Evolutionary conservation across 108 stramenopile genomes (phyloP).

Genomic region (Chaetoceros tenuissimus): DNA sequence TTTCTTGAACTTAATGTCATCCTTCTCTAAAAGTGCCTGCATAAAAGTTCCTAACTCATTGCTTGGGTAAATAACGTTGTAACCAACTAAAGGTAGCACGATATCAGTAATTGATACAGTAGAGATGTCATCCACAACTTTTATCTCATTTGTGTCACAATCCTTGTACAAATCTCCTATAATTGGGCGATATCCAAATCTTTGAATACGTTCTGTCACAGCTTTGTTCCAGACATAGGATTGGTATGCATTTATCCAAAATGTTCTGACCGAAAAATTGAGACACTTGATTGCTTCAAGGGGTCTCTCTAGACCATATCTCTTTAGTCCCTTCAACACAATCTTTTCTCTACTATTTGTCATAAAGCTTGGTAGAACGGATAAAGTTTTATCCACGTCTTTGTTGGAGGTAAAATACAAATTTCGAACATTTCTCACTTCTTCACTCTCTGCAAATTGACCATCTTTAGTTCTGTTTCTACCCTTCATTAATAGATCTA

Average conservation of each 20-base stretch:
- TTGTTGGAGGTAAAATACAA: conserved; percentile 46
- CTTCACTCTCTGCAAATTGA: conserved; percentile 17
- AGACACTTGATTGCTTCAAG: conserved; percentile 59
- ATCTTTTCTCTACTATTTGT: conserved; percentile 34
- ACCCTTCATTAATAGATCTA: conserved; percentile 71
- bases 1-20: conserved; percentile 50
- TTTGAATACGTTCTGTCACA: conserved; percentile 49
- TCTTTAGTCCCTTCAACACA: conserved; percentile 58
- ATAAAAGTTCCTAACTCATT: conserved; percentile 62
- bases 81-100: conserved; percentile 71
- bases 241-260: conserved; percentile 83
- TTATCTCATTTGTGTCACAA: conserved; percentile 8
- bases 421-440: conserved; percentile 32
- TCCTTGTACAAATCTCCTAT: conserved; percentile 57
- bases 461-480: conserved; percentile 21
- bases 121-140: conserved; percentile 16
- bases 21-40: conserved; percentile 28
- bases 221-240: conserved; percentile 75
- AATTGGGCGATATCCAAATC: conserved; percentile 36
- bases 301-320: conserved; percentile 44
- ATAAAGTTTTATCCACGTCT: conserved; percentile 43
- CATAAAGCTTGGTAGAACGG: conserved; percentile 27
- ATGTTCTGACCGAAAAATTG: conserved; percentile 40
- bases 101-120: conserved; percentile 34
- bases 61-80: conserved; percentile 47